A percentile compares a stretch with the other conserved stretches of the same genome.
Conservation (phyloP, 371 early-diverging fungal species). For the Rhizopus microsporus region DNA sequence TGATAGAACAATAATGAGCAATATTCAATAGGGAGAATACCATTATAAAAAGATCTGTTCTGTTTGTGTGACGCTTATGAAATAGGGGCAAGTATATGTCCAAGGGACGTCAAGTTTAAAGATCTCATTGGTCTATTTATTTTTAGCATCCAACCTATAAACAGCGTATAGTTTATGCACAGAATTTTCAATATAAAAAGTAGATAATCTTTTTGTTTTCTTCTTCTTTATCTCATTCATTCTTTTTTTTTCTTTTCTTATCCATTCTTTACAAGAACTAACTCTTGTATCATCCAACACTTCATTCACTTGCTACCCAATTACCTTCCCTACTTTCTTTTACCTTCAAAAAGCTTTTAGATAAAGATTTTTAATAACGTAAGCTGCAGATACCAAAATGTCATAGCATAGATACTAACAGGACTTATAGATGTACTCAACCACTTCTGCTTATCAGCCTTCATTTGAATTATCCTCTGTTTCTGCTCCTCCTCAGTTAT, state of each 20-base stretch:
- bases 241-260: conserved; percentile 7
- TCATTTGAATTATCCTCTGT: conserved; percentile 20
- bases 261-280: background rate
- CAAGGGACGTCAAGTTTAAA: conserved; percentile 4
- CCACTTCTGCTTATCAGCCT: conserved; percentile 12
- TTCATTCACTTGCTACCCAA: conserved; percentile 19
- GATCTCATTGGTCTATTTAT: conserved; percentile 1
- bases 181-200: background rate
- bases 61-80: background rate
- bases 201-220: conserved; percentile 1
- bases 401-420: too few relatives aligned
- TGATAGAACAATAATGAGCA: background rate
- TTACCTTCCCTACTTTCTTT: conserved; percentile 18
- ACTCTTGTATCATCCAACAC: background rate
- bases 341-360: conserved; percentile 18
- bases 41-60: background rate
- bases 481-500: conserved; percentile 10
- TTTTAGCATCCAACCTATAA: background rate
- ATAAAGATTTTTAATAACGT: conserved; percentile 20
- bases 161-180: background rate
- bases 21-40: background rate
- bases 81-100: background rate
- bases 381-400: background rate
- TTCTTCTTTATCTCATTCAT: conserved; percentile 1
- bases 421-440: conserved; percentile 9